A percentile compares a stretch with the other conserved stretches of the same genome.
These are phyloP conservation scores for Daldinia vernicosa DNA, from an alignment of 495 filamentous ascomycete species.

Conservation along the genomic window DNA sequence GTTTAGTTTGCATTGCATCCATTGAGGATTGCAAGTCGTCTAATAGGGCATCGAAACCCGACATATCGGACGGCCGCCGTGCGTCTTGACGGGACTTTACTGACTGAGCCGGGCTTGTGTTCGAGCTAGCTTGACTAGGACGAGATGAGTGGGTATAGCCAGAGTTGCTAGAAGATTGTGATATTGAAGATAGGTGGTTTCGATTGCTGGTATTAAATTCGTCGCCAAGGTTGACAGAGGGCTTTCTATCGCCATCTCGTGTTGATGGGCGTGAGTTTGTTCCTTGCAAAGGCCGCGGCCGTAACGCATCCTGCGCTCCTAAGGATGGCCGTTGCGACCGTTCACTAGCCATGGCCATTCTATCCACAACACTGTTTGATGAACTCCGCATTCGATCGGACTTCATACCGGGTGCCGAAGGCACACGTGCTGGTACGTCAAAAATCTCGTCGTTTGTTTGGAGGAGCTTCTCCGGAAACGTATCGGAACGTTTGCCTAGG, in stretches of 20 bases:
- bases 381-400: slow-evolving; percentile 50
- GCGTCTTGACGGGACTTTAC: slow-evolving; percentile 48
- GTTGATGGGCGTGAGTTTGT: slow-evolving; percentile 54
- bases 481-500: slow-evolving; percentile 61
- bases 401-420: slow-evolving; percentile 55
- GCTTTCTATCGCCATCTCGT: slow-evolving; percentile 33
- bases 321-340: slow-evolving; percentile 55
- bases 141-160: slow-evolving; percentile 62
- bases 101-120: slow-evolving; percentile 69
- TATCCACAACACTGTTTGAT: slow-evolving; percentile 38
- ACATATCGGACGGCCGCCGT: slow-evolving; percentile 51
- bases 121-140: slow-evolving; percentile 73
- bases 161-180: slow-evolving; percentile 74
- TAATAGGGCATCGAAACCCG: slow-evolving; percentile 60
- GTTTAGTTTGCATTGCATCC: slow-evolving; percentile 43
- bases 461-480: slow-evolving; percentile 67
- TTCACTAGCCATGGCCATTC: slow-evolving; percentile 41
- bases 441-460: slow-evolving; percentile 46
- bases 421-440: slow-evolving; percentile 54
- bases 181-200: slow-evolving; percentile 71
- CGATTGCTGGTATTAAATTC: slow-evolving; percentile 64
- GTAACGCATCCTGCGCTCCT: slow-evolving; percentile 56
- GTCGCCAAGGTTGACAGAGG: slow-evolving; percentile 57
- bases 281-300: slow-evolving; percentile 59
- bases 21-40: slow-evolving; percentile 62